phyloP scores from a whole-genome alignment of 2,329 filamentous ascomycete species.

The Xylariaceae sp. region DNA sequence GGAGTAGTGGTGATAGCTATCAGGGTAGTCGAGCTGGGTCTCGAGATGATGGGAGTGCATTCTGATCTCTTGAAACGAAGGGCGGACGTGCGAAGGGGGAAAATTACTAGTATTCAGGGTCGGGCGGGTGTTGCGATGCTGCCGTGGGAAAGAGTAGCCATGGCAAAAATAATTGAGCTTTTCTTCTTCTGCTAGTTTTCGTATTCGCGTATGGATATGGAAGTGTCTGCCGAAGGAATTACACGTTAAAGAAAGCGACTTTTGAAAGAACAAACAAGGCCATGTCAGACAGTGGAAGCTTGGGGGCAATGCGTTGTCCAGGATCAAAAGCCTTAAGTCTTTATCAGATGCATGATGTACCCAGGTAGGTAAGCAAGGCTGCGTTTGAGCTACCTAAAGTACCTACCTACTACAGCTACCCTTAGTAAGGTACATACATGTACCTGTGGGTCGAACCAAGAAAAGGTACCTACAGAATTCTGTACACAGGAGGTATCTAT shows the following conservation, averaged over 20 bases:
- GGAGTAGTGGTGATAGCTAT: slow-evolving; percentile 28
- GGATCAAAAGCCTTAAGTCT: not conserved
- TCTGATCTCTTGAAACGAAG: slow-evolving; percentile 28
- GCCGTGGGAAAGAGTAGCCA: slow-evolving; percentile 23
- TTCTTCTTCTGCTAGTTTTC: not conserved
- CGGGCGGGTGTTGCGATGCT: slow-evolving; percentile 13
- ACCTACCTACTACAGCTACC: not conserved
- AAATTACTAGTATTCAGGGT: slow-evolving; percentile 5
- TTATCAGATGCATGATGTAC: no score
- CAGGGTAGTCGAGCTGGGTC: slow-evolving; percentile 35
- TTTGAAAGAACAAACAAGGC: not conserved
- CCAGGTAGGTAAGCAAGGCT: not conserved
- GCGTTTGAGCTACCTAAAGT: not conserved
- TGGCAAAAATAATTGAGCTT: slow-evolving; percentile 14
- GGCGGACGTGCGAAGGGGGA: slow-evolving; percentile 12
- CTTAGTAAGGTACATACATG: not conserved
- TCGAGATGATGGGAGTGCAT: slow-evolving; percentile 43
- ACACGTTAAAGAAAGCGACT: no score
- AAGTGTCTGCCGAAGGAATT: slow-evolving; percentile 11
- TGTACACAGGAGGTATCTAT: not conserved
- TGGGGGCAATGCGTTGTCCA: not conserved
- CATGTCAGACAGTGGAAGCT: not conserved
- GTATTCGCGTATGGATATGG: slow-evolving; percentile 6
- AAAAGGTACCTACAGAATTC: not conserved
- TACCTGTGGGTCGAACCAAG: no score